Evolutionary conservation across 371 early-diverging fungal genomes (phyloP), one percentile per base, ranked within the genome.

Genomic region (Blakeslea trispora): DNA sequence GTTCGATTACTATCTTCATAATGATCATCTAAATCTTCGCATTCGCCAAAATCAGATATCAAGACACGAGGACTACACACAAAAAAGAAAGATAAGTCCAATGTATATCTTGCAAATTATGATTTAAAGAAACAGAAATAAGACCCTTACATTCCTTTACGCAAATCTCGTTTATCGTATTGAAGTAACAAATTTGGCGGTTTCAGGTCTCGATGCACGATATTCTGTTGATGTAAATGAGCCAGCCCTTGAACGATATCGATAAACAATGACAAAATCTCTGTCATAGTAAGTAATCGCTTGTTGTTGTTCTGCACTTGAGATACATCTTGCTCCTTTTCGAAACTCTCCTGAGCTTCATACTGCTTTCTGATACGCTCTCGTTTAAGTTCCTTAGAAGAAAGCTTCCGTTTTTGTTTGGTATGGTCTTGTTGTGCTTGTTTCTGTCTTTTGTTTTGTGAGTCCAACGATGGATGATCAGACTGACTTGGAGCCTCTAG

Each of bases 21-120:
- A n/a, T 52, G 28, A 17, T 57, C 79, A 39, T 80, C 79, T 37
- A 85, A 47, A 35, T 90, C 82, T 64, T 95, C 97, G 71, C 97
- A 97, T 63, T 97, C 98, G 50, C 98, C 97, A 82, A 97, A 97
- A 72, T 97, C 98, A 0, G 95, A 91, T 8, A 97, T 88, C 41
- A 97, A 68, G 0, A 96, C 79, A 5, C 90, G 81, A 1, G 97
- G 97, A 24, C 83, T 85, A 59, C 17, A 22, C 17, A 21, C 8
- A 49, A 39, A 35, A 34, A 13, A 55, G 18, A 17, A 22, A 11
- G 43, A 61, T 51, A 58, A 47, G 28, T 58, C 53, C n/a, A n/a
- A n/a, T n/a, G n/a, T n/a, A n/a, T n/a, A n/a, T n/a, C n/a, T n/a
- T n/a, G n/a, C n/a, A n/a, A n/a, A n/a, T n/a, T n/a, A n/a, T n/a